A percentile compares a stretch with the other conserved stretches of the same genome.
These are phyloP conservation scores for Crassisporium funariophilum DNA, from an alignment of 768 basidiomycete species.

Conservation along the genomic window DNA sequence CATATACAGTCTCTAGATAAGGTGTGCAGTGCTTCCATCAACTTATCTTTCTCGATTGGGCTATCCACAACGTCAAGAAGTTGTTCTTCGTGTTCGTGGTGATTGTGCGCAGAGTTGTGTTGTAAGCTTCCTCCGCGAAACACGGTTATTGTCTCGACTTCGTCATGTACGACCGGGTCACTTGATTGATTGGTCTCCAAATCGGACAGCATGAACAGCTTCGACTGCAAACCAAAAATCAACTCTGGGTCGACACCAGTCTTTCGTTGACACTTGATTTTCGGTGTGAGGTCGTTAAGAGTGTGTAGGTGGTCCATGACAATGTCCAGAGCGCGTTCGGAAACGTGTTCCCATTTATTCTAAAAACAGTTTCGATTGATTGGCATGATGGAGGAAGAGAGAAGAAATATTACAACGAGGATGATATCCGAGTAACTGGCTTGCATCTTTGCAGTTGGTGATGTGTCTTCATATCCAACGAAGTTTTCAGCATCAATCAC, in stretches of 20 bases:
- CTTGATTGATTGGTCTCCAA: constrained; percentile 18
- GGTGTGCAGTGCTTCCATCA: constrained; percentile 48
- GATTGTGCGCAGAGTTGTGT: constrained; percentile 5
- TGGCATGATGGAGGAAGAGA: constrained; percentile 1
- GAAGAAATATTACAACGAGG: constrained; percentile 55
- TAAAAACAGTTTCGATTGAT: constrained; percentile 26
- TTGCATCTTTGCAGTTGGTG: constrained; percentile 90
- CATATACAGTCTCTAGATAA: constrained; percentile 74
- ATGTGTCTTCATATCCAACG: constrained; percentile 88
- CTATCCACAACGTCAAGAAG: constrained; percentile 19
- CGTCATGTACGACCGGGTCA: constrained; percentile 72
- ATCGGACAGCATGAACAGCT: constrained; percentile 52
- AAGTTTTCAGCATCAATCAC: constrained; percentile 94
- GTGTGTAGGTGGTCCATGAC: constrained; percentile 88
- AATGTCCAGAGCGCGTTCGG: constrained; percentile 76
- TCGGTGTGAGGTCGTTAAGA: constrained; percentile 88
- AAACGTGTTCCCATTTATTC: constrained; percentile 91
- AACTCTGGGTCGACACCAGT: constrained; percentile 74
- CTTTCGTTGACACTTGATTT: constrained; percentile 67
- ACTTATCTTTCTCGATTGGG: constrained; percentile 33
- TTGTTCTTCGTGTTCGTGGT: constrained; percentile 4
- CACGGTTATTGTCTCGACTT: constrained; percentile 82
- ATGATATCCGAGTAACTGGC: constrained; percentile 95
- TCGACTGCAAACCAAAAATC: constrained; percentile 90
- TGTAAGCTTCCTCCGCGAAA: constrained; percentile 39